phyloP scores from a whole-genome alignment of 2,329 filamentous ascomycete species.

The Fusarium sp. region DNA sequence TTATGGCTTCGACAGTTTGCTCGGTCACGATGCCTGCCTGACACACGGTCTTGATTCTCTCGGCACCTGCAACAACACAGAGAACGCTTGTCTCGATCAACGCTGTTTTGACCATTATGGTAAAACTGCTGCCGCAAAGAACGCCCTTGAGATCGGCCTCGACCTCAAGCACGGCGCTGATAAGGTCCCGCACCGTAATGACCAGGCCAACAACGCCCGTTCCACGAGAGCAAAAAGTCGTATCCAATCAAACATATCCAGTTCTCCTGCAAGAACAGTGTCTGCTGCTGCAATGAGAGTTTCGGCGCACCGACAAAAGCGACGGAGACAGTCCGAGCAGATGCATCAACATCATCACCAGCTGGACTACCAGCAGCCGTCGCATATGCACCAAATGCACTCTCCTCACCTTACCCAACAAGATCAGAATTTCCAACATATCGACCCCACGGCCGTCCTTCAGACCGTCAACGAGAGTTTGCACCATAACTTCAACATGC shows the following conservation, averaged over 20 bases:
- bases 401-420: slow-evolving; percentile 29
- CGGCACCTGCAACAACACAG: slow-evolving; percentile 49
- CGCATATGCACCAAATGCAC: slow-evolving; percentile 32
- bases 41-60: slow-evolving; percentile 46
- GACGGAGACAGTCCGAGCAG: slow-evolving; percentile 33
- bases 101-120: slow-evolving; percentile 45
- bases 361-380: slow-evolving; percentile 25
- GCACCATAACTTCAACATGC: slow-evolving; percentile 35
- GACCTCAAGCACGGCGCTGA: slow-evolving; percentile 26
- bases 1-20: slow-evolving; percentile 48
- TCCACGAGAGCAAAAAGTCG: slow-evolving; percentile 21
- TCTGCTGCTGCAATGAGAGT: slow-evolving; percentile 22
- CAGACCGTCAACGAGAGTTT: slow-evolving; percentile 38
- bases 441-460: slow-evolving; percentile 41
- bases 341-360: slow-evolving; percentile 20
- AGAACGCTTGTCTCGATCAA: slow-evolving; percentile 51
- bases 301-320: slow-evolving; percentile 34
- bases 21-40: slow-evolving; percentile 43
- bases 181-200: background rate
- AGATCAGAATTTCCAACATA: slow-evolving; percentile 27
- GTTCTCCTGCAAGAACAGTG: slow-evolving; percentile 22
- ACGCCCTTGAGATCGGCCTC: slow-evolving; percentile 32
- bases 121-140: slow-evolving; percentile 27
- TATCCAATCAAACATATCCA: slow-evolving; percentile 23
- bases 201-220: slow-evolving; percentile 16